Evolutionary conservation across 2,329 filamentous ascomycete genomes (phyloP), one percentile per base, ranked within the genome.

Genomic region (Zymoseptoria pseudotritici): DNA sequence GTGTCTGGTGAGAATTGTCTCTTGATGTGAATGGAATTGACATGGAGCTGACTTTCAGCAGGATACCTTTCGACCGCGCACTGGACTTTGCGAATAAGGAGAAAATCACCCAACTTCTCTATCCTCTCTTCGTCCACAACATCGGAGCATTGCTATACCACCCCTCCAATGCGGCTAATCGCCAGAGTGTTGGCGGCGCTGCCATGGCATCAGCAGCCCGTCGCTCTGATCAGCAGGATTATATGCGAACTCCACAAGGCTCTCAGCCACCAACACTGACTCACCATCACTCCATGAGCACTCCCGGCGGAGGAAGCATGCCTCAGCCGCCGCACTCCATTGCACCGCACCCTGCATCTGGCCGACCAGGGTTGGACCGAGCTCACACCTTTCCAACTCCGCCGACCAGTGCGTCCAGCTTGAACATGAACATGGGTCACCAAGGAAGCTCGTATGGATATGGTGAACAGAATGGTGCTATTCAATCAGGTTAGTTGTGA

Each of bases 51-150:
- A 19, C 54, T 56, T 54, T 24, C 24, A 50, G 54, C 68, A 97
- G 92, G 92, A 99, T 99, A 70, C 94, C 94, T 1, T 97, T 96
- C 70, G 94, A 97, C 69, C 88, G 94, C 66, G 94, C 94, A n/a
- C 79, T 99, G 57, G 94, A 97, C 70, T 97, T 99, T 73, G 94
- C 94, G 66, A 99, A 99, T 80, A 97, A 97, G 82, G 94, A 99
- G 77, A 97, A 97, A 79, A 99, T 97, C 65, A 97, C 94, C 0
- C 93, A 97, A 76, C 80, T 92, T 54, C 79, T 97, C 58, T 99
- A 97, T 75, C 94, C 94, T 56, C 81, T 99, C 54, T 99, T 99
- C 74, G 94, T 97, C 49, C 92, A 97, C 76, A 96, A 97, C 76
- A 97, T 97, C 72, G 91, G 91, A 61, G 89, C 91, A 60, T 81